Base-by-base conservation (phyloP, 106 monocot genomes). In the Chionographis japonica region DNA sequence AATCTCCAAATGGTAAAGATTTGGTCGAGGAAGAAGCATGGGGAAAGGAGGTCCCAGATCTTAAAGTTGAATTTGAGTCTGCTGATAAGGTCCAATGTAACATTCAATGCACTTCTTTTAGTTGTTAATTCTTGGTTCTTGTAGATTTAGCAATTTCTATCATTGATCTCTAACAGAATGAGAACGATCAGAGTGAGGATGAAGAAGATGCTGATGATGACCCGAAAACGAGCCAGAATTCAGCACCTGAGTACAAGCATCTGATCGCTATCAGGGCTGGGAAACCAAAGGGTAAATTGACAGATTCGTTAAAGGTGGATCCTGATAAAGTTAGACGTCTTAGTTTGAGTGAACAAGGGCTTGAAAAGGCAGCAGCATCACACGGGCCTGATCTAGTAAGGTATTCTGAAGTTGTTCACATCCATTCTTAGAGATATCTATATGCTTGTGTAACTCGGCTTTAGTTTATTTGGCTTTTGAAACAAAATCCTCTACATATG, bases 21-120 rank as follows among this genome's bases (percentile, higher is more conserved):
- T 20, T 54, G 57, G 66, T 52, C 39, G 88, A 86, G 36, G 92
- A 88, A 36, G 80, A 74, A 51, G 86, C 66, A 65, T 89, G 89
- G 93, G 86, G 89, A 62, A 77, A 51, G 50, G 89, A 93, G 74
- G 84, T 89, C 18, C 72, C 93, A 40, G 89, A 93, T 69, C 62
- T 86, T 18, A 81, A 82, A 72, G 12, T 71, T 56, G 84, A 87
- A 68, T 70, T 86, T 54, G 78, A 80, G 52, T 69, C 62, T 64
- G 70, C 78, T 64, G 83, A 85, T 35, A 88, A 82, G 91, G 91
- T 92, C 13, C 12, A 13, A 60, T 50, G 14, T 56, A 27, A 20
- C 37, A 8, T 46, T 46, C 46, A 46, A 46, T 46, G 46, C 46
- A 46, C 5, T 46, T 5, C 9, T 46, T 46, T 46, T 46, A 0